Conservation (phyloP, 192 early-diverging fungal genomes). For the Backusella tuberculispora region DNA sequence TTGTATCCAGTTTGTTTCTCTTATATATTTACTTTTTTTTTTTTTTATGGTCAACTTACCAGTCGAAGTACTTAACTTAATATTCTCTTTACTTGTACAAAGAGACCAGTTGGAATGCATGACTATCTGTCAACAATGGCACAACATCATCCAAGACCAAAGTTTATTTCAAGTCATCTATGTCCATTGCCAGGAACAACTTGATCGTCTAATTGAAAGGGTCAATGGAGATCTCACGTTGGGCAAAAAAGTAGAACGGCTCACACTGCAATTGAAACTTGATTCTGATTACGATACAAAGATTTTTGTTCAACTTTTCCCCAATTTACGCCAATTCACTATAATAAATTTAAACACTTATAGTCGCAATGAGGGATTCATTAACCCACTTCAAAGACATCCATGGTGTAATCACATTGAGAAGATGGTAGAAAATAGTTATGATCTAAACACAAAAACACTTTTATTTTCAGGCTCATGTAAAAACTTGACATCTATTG, state of each 20-base stretch:
- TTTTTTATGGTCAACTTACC: background rate
- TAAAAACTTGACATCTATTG: too few relatives aligned
- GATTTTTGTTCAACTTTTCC: background rate
- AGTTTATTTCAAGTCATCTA: background rate
- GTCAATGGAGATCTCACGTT: background rate
- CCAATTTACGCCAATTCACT: background rate
- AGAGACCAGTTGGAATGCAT: background rate
- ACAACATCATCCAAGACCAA: background rate
- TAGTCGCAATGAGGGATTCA: too few relatives aligned
- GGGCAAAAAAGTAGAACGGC: background rate
- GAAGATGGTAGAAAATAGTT: too few relatives aligned
- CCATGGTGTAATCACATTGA: too few relatives aligned
- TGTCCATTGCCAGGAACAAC: background rate
- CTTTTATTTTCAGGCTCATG: too few relatives aligned
- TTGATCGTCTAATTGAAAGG: background rate
- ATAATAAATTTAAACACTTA: too few relatives aligned
- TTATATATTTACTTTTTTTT: too few relatives aligned
- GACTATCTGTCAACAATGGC: background rate
- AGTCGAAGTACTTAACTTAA: background rate
- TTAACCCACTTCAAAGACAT: too few relatives aligned
- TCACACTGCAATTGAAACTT: background rate
- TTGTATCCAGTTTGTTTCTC: too few relatives aligned
- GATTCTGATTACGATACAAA: background rate
- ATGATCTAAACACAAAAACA: too few relatives aligned
- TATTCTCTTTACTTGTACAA: background rate